Base-by-base conservation (phyloP, 495 filamentous ascomycete genomes). In the Aspergillus olivimuriae region DNA sequence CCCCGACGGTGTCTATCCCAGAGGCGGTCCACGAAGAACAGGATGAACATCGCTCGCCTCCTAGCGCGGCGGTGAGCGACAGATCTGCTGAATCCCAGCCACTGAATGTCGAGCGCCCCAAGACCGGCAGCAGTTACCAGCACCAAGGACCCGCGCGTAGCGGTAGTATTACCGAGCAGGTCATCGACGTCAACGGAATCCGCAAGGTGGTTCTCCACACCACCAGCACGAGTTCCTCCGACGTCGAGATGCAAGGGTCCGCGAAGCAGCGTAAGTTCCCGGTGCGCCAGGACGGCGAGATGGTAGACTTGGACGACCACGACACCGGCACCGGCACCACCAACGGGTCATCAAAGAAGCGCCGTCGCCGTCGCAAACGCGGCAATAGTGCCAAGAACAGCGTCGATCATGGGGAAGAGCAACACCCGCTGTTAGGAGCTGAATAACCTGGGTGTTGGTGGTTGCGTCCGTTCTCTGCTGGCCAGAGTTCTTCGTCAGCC, bases 121-220 rank as follows among this genome's bases (percentile, higher is more conserved):
- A 41, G 17, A 11, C 46, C 26, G 28, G 33, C 20, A n/a, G 26
- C 40, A 47, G 39, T 19, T 80, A 77, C 39, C 43, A 49, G 9
- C 58, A 62, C 34, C 69, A 70, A 34, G 72, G 73, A 9, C 70
- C 75, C 26, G 84, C 85, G 1, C 78, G 87, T 26, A 89, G 84
- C 51, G 89, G 89, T 9, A 89, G 83, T 61, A 94, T 95, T 53
- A 91, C 87, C 0, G 88, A 94, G 63, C 89, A 89, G 53, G 75
- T 89, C 15, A 68, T 94, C 28, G 87, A 94, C 58, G 71, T 84
- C 9, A 83, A 84, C 34, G 89, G 89, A 2, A 75, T 94, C 23
- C 81, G 83, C 32, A 95, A 95, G 66, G 79, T 92, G 9, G 80
- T 95, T 8, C 75, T 95, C 9, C 84, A 90, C 50, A 80, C 83